phyloP scores from a whole-genome alignment of 805 yeast genomes.

The Lipomyces sp. region DNA sequence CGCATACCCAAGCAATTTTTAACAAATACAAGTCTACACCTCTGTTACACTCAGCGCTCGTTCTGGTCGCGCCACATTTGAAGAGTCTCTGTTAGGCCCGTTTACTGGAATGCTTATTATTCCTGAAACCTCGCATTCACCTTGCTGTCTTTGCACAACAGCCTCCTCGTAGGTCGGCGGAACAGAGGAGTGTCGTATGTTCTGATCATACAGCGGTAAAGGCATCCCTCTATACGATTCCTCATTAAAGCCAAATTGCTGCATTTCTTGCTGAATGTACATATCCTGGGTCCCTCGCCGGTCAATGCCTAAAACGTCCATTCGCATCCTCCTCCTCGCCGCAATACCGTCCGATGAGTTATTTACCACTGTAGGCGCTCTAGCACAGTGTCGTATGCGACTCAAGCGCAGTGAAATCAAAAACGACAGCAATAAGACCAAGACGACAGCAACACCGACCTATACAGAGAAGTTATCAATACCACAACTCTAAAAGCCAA shows the following conservation, averaged over 20 bases:
- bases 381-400: not conserved
- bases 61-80: not conserved
- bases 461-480: not conserved
- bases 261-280: not conserved
- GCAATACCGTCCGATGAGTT: not conserved
- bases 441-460: not conserved
- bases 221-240: not conserved
- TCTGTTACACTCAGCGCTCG: not conserved
- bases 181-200: not conserved
- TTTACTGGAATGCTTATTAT: not conserved
- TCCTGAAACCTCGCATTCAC: not conserved
- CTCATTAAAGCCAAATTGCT: not conserved
- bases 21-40: not conserved
- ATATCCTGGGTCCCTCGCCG: not conserved
- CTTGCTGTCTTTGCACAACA: not conserved
- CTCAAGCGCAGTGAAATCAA: not conserved
- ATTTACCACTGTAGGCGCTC: not conserved
- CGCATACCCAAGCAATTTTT: not conserved
- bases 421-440: not conserved
- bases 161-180: slow-evolving; percentile 2
- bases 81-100: not conserved
- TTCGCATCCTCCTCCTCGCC: not conserved
- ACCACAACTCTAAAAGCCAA: not conserved
- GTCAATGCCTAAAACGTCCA: not conserved
- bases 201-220: not conserved